Evolutionary conservation across 768 basidiomycete genomes (phyloP).

Genomic region (Mycena venus): DNA sequence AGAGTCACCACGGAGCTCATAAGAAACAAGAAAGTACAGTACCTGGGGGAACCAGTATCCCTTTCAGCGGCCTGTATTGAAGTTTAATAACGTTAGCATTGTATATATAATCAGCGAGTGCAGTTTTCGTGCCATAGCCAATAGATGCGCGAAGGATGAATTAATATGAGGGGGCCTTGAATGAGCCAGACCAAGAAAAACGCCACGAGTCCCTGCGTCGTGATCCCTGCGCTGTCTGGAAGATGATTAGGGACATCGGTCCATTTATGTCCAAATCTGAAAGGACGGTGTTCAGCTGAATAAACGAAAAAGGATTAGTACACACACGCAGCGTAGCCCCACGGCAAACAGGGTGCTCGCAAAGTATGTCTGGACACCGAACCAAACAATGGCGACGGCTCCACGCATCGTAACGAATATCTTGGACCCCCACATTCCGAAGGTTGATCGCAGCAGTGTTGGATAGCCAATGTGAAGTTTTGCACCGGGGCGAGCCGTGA

Average conservation of each 20-base stretch:
- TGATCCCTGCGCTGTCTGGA: slow-evolving; percentile 34
- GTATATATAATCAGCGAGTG: not conserved
- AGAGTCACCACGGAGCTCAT: not conserved
- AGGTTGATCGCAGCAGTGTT: slow-evolving; percentile 31
- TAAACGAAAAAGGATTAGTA: not conserved
- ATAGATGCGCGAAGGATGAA: slow-evolving; percentile 33
- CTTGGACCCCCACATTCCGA: slow-evolving; percentile 39
- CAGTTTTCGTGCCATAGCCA: slow-evolving; percentile 26
- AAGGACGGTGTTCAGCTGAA: not conserved
- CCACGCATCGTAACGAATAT: slow-evolving; percentile 37
- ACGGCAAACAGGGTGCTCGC: slow-evolving; percentile 35
- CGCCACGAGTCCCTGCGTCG: slow-evolving; percentile 32
- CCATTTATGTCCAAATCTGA: slow-evolving; percentile 38
- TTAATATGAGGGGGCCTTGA: slow-evolving; percentile 32
- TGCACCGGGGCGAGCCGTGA: slow-evolving; percentile 35
- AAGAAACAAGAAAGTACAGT: not conserved
- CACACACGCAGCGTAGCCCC: slow-evolving; percentile 33
- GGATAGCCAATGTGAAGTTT: slow-evolving; percentile 41
- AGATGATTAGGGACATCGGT: slow-evolving; percentile 37
- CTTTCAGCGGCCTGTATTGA: slow-evolving; percentile 24
- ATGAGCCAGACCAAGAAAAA: slow-evolving; percentile 37
- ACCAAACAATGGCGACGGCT: slow-evolving; percentile 38
- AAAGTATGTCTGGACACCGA: slow-evolving; percentile 37
- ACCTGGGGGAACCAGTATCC: slow-evolving; percentile 24
- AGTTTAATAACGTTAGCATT: not conserved